These are phyloP conservation scores for Micromonas pusilla DNA, from an alignment of 139 green algal species.

Conservation along the genomic window DNA sequence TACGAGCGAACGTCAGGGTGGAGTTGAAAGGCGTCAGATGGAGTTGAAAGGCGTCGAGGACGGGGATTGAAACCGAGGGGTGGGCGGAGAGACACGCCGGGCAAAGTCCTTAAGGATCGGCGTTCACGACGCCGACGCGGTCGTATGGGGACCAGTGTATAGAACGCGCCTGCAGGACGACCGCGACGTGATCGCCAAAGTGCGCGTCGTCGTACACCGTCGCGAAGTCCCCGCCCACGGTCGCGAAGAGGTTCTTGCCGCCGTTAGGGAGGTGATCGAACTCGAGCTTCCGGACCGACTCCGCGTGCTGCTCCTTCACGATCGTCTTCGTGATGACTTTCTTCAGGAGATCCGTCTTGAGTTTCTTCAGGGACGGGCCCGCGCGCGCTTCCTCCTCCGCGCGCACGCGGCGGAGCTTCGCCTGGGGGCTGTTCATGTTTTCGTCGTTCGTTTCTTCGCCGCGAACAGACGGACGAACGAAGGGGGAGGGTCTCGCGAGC, in stretches of 20 bases:
- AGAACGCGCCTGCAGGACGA: slow-evolving; percentile 32
- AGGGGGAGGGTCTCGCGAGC: too few species aligned
- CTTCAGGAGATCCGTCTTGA: neutral
- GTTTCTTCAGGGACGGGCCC: neutral
- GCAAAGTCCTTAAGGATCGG: neutral
- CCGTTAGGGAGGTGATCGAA: neutral
- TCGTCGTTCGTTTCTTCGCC: neutral
- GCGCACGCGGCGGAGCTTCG: neutral
- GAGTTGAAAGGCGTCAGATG: too few species aligned
- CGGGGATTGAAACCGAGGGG: too few species aligned
- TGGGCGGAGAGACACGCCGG: too few species aligned
- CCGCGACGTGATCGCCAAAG: slow-evolving; percentile 54
- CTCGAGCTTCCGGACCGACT: neutral
- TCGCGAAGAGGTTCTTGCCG: slow-evolving; percentile 25
- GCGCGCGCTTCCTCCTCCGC: neutral
- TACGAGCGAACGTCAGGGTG: too few species aligned
- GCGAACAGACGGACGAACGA: too few species aligned
- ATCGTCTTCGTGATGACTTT: neutral
- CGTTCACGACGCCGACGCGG: too few species aligned
- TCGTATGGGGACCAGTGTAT: neutral
- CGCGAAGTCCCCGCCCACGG: slow-evolving; percentile 28
- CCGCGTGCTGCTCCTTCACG: neutral
- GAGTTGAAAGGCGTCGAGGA: too few species aligned
- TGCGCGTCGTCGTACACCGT: slow-evolving; percentile 65
- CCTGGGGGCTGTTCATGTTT: neutral